A percentile compares a stretch with the other conserved stretches of the same genome.
phyloP scores from a whole-genome alignment of 1,284 basidiomycete species.

The Cutaneotrichosporon dermatis region DNA sequence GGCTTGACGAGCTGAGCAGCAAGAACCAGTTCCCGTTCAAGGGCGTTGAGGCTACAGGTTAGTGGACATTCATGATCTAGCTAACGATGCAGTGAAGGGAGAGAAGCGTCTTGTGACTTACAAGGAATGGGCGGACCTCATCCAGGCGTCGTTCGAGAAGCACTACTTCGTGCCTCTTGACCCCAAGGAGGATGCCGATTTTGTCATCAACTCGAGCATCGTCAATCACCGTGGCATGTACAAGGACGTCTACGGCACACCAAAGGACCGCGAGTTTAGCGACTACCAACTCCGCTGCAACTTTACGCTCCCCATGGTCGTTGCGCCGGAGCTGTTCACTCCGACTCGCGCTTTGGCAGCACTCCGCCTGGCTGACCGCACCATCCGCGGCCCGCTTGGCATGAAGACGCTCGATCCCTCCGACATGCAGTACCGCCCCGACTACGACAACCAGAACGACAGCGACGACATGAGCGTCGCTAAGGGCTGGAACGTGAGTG shows the following conservation, averaged over 20 bases:
- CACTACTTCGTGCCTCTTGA: constrained; percentile 85
- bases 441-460: constrained; percentile 90
- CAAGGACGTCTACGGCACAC: constrained; percentile 94
- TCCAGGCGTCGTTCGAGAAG: constrained; percentile 83
- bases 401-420: constrained; percentile 88
- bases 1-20: constrained; percentile 68
- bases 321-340: constrained; percentile 92
- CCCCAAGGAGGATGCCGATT: constrained; percentile 65
- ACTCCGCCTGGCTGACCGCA: constrained; percentile 67
- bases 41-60: constrained; percentile 75
- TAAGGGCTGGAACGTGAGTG: constrained; percentile 69
- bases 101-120: constrained; percentile 72
- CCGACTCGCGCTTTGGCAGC: constrained; percentile 71
- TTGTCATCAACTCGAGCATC: constrained; percentile 65
- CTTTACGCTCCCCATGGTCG: constrained; percentile 93
- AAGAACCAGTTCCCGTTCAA: constrained; percentile 79
- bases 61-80: constrained; percentile 41
- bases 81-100: constrained; percentile 60
- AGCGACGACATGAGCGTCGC: constrained; percentile 72
- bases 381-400: constrained; percentile 75
- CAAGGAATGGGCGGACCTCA: constrained; percentile 78
- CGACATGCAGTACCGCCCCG: constrained; percentile 79
- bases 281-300: constrained; percentile 94
- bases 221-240: constrained; percentile 93
- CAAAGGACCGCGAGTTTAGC: constrained; percentile 79